phyloP scores from a whole-genome alignment of 1,284 basidiomycete genomes.

The Ceratobasidium theobromae region DNA sequence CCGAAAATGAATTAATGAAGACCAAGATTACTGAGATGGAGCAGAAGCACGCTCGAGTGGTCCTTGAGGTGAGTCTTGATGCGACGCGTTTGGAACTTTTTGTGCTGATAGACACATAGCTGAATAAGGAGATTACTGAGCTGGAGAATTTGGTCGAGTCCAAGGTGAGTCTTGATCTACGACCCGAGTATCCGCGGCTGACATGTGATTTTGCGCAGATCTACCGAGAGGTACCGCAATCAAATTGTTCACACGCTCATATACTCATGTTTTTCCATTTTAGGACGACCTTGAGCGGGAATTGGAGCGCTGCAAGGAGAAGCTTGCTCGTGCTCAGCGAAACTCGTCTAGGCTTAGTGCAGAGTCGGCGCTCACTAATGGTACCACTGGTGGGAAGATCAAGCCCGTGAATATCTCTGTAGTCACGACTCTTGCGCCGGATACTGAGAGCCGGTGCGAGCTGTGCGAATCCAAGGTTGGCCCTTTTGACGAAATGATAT shows the following conservation, averaged over 20 bases:
- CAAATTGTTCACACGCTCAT: slow-evolving; percentile 11
- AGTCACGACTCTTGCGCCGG: slow-evolving; percentile 23
- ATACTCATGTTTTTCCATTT: slow-evolving; percentile 40
- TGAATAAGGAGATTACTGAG: slow-evolving; percentile 88
- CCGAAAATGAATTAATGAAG: slow-evolving; percentile 66
- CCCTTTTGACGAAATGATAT: no score
- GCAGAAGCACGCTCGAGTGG: slow-evolving; percentile 66
- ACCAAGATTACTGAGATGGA: slow-evolving; percentile 69
- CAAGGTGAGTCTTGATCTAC: slow-evolving; percentile 55
- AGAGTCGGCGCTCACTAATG: slow-evolving; percentile 41
- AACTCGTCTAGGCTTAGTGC: slow-evolving; percentile 54
- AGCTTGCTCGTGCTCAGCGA: slow-evolving; percentile 55
- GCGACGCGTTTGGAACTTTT: slow-evolving; percentile 31
- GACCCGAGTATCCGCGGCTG: not conserved
- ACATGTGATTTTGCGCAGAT: slow-evolving; percentile 55
- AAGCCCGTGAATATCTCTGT: slow-evolving; percentile 24
- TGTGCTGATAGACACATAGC: slow-evolving; percentile 47
- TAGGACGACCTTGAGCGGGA: slow-evolving; percentile 91
- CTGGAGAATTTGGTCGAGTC: slow-evolving; percentile 86
- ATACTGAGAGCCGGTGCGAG: slow-evolving; percentile 61
- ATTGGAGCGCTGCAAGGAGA: slow-evolving; percentile 72
- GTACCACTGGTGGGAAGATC: slow-evolving; percentile 37
- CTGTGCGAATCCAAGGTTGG: slow-evolving; percentile 53
- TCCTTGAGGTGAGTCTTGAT: slow-evolving; percentile 59
- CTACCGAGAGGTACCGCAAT: slow-evolving; percentile 73